Evolutionary conservation across 306 rosid genomes (phyloP).

Genomic region (Prunus mongolica): DNA sequence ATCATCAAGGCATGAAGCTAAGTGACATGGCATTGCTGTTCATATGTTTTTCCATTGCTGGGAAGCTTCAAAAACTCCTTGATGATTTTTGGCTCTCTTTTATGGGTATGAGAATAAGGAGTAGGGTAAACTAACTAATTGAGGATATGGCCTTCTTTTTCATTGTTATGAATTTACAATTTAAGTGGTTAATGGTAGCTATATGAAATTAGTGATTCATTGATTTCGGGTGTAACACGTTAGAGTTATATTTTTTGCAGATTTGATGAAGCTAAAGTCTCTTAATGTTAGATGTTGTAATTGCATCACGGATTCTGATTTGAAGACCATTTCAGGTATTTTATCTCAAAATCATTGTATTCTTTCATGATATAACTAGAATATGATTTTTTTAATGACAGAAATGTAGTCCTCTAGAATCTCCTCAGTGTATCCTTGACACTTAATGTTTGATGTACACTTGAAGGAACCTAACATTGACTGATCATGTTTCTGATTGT

Average conservation of each 20-base stretch:
- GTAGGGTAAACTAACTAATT: not conserved
- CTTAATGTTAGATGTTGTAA: conserved; percentile 62
- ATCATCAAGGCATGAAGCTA: not conserved
- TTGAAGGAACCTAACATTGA: not conserved
- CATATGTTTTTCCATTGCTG: not conserved
- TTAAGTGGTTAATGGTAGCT: not conserved
- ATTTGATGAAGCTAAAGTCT: conserved; percentile 51
- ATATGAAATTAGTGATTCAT: no score
- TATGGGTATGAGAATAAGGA: not conserved
- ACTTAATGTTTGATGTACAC: not conserved
- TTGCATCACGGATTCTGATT: conserved; percentile 56
- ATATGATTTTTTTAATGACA: conserved; percentile 6
- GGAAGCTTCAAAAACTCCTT: not conserved
- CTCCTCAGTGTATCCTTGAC: not conserved
- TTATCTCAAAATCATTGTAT: not conserved
- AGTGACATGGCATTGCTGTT: not conserved
- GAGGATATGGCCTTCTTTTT: not conserved
- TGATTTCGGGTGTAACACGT: not conserved
- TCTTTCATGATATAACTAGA: not conserved
- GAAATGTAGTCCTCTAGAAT: not conserved
- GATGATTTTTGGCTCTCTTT: not conserved
- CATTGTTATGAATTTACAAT: not conserved
- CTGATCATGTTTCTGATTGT: conserved; percentile 1
- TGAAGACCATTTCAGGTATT: conserved; percentile 60
- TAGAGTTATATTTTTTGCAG: conserved; percentile 31